phyloP scores from a whole-genome alignment of 2,329 filamentous ascomycete species.

The Huntiella decipiens region DNA sequence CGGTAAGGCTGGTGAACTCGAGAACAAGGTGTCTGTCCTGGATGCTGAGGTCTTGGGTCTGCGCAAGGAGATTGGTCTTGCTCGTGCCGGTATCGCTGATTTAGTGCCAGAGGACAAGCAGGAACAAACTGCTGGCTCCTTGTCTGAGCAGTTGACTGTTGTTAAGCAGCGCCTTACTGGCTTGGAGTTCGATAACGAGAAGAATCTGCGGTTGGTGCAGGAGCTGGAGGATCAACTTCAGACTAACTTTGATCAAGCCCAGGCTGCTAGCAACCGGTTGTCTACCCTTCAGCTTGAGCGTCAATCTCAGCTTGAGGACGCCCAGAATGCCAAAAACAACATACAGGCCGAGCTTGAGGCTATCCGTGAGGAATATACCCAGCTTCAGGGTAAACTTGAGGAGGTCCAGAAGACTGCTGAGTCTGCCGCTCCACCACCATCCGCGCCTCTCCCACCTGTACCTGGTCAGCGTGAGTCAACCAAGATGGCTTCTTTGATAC shows the following conservation, averaged over 20 bases:
- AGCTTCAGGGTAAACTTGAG: constrained; percentile 47
- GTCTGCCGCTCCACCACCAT: constrained; percentile 41
- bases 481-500: constrained; percentile 40
- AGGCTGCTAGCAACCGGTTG: constrained; percentile 65
- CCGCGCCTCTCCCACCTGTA: constrained; percentile 63
- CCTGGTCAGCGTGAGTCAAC: constrained; percentile 40
- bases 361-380: constrained; percentile 48
- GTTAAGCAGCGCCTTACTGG: constrained; percentile 48
- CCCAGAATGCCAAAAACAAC: constrained; percentile 41
- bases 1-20: constrained; percentile 25
- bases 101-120: constrained; percentile 33
- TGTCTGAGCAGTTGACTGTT: constrained; percentile 37
- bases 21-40: constrained; percentile 35
- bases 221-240: constrained; percentile 94
- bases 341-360: constrained; percentile 51
- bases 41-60: constrained; percentile 38
- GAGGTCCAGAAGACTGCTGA: constrained; percentile 20
- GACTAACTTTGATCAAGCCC: constrained; percentile 84
- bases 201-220: constrained; percentile 79
- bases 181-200: constrained; percentile 55
- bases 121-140: constrained; percentile 23
- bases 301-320: constrained; percentile 59
- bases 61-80: constrained; percentile 41
- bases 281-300: constrained; percentile 65
- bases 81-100: constrained; percentile 34